Base-by-base conservation (phyloP, 108 stramenopile genomes). In the Nitzschia palea region DNA sequence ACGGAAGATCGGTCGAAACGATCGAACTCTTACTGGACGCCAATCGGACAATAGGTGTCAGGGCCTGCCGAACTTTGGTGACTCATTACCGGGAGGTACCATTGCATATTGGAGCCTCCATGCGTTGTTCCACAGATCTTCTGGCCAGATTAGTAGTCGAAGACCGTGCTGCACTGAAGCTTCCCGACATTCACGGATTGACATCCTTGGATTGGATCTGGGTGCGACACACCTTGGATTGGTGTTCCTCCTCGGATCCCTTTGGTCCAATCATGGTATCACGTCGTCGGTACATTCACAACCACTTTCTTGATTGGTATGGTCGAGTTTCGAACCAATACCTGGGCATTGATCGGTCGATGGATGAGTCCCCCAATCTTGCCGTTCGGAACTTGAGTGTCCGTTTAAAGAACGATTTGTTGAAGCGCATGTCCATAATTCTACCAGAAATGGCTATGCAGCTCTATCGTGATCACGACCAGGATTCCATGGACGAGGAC, bases 221-320 rank as follows among this genome's bases (percentile, higher is more conserved):
- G 72, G 50, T 73, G 31, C 72, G 72, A 4, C 72, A 73, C 44
- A 60, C 43, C 55, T 12, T 73, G 36, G 72, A 73, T 51, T 67
- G 66, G 65, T 60, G 58, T 23, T 44, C 54, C 1, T 27, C 27
- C 9, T 61, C 30, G 17, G 42, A 64, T 22, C 60, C 70, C 0
- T 45, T 69, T 33, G 42, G 40, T 44, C 50, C 70, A 14, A 44
- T 71, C 2, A 31, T 40, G 36, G 55, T 56, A 17, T 71, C 70
- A 1, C 34, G 44, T 9, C 33, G 70, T 9, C 59, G 70, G 1
- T 71, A 71, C 34, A 33, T 71, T 25, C 27, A 44, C 31, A 37
- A 36, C 34, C 20, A 71, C 34, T 71, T 71, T 53, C 5, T 51
- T 10, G 60, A 71, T 30, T 57, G 55, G 60, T 25, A 71, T 52